Evolutionary conservation across 345 rosid genomes (phyloP).

Genomic region (Camelina laxa): DNA sequence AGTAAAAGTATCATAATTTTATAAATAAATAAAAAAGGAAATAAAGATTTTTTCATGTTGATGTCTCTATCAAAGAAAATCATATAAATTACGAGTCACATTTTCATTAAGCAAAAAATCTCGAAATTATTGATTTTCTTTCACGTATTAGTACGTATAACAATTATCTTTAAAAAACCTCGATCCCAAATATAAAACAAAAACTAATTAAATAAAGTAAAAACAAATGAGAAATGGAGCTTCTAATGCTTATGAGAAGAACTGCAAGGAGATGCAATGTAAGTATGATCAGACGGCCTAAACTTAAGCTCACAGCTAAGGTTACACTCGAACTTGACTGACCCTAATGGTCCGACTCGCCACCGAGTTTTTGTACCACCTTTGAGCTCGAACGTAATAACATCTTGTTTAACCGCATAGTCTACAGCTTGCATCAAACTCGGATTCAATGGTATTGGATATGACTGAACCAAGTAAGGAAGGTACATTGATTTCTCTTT

Average conservation of each 20-base stretch:
- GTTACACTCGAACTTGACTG: slow-evolving; percentile 55
- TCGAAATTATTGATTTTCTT: slow-evolving; percentile 3
- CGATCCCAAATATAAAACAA: slow-evolving; percentile 13
- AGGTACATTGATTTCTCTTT: slow-evolving; percentile 52
- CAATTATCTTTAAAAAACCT: slow-evolving; percentile 5
- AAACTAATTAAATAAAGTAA: slow-evolving; percentile 7
- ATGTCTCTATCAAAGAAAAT: background rate
- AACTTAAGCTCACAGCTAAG: slow-evolving; percentile 70
- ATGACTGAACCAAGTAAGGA: slow-evolving; percentile 60
- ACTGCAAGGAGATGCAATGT: slow-evolving; percentile 54
- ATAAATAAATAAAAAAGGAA: too few species aligned
- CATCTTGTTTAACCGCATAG: slow-evolving; percentile 53
- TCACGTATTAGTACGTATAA: background rate
- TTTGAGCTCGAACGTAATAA: slow-evolving; percentile 59
- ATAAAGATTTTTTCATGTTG: too few species aligned
- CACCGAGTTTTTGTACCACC: slow-evolving; percentile 71
- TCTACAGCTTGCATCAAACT: slow-evolving; percentile 48
- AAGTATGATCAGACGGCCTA: slow-evolving; percentile 51
- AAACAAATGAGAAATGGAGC: background rate
- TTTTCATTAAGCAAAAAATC: background rate
- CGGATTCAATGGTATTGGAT: slow-evolving; percentile 63
- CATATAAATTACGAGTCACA: background rate
- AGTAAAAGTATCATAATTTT: too few species aligned
- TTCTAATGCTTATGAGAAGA: slow-evolving; percentile 64
- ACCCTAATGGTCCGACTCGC: slow-evolving; percentile 73